Base-by-base conservation (phyloP, 352 stramenopile genomes). In the Globisporangium orthogonon region DNA sequence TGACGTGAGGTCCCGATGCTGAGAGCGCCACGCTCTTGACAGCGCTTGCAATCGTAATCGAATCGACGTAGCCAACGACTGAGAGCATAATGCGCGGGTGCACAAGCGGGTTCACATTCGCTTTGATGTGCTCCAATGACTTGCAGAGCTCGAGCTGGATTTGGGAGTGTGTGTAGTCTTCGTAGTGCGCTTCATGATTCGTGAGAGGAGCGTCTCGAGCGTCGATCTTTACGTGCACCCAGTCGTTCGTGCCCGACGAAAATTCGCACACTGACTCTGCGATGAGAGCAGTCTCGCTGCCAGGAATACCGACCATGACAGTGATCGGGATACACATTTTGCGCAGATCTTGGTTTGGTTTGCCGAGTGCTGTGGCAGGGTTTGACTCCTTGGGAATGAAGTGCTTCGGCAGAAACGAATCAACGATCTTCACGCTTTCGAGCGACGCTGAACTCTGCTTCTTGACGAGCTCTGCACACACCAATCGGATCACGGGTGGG, bases 301-400 rank as follows among this genome's bases (percentile, higher is more conserved):
- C 79, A n/a, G 82, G 82, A 13, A 92, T 71, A 0, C 82, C 82
- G 6, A 92, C 5, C 46, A 87, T 66, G 11, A 84, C 52, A 1
- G 79, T 88, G 54, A 92, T 55, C 1, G 82, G 76, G 1, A 90
- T 56, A 15, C 65, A 66, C 1, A 76, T 51, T 56, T 71, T 78
- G 17, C 40, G 63, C 7, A 61, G 23, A 29, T 78, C 64, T 1
- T 60, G 37, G 30, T 62, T 76, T 9, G 68, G 71, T 33, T 74
- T 82, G 18, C 65, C 52, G 0, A 87, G 59, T 0, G 72, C 76
- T 0, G 72, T 78, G 2, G 52, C 57, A 18, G 62, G 67, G 47
- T 61, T 69, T 0, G 66, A 15, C 7, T 86, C 81, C 45, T 84
- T 86, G 5, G 78, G 74, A 28, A 89, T 87, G 52, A 82, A 86